A percentile compares a stretch with the other conserved stretches of the same genome.
Conservation (phyloP, 345 rosid species). For the Euphorbia lathyris region DNA sequence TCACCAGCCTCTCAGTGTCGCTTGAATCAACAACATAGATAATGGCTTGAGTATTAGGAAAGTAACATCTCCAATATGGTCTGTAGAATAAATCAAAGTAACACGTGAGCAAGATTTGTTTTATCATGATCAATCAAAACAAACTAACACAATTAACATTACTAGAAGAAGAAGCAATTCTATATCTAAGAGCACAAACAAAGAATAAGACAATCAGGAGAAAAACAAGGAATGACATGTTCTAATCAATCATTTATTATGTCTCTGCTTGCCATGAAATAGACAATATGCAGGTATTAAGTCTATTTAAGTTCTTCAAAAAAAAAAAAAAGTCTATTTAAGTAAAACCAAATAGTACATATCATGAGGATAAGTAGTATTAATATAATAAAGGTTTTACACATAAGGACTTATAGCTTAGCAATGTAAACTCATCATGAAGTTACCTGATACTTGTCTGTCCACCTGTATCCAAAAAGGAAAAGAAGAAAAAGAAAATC, state of each 20-base stretch:
- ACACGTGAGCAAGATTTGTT: conserved; percentile 2
- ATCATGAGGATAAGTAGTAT: background rate
- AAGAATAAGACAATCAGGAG: background rate
- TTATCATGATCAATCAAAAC: conserved; percentile 1
- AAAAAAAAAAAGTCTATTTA: background rate
- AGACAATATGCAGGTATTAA: background rate
- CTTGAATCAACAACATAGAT: conserved; percentile 76
- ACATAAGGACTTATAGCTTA: background rate
- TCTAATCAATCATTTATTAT: background rate
- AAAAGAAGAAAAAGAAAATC: conserved; percentile 18
- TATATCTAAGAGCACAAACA: background rate
- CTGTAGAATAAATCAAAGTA: conserved; percentile 30
- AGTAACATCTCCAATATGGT: conserved; percentile 85
- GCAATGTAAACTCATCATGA: background rate
- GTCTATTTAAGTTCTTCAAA: background rate
- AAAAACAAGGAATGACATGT: too few relatives aligned
- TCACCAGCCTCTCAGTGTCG: conserved; percentile 63
- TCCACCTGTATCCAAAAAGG: conserved; percentile 47
- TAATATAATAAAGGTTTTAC: background rate
- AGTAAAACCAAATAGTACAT: background rate
- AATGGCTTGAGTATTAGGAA: conserved; percentile 76
- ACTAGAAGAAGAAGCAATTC: background rate
- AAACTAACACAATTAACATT: background rate
- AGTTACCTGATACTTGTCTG: conserved; percentile 73
- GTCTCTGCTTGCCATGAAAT: background rate